Base-by-base conservation (phyloP, 2,329 filamentous ascomycete genomes). In the Monosporascus cannonballus region DNA sequence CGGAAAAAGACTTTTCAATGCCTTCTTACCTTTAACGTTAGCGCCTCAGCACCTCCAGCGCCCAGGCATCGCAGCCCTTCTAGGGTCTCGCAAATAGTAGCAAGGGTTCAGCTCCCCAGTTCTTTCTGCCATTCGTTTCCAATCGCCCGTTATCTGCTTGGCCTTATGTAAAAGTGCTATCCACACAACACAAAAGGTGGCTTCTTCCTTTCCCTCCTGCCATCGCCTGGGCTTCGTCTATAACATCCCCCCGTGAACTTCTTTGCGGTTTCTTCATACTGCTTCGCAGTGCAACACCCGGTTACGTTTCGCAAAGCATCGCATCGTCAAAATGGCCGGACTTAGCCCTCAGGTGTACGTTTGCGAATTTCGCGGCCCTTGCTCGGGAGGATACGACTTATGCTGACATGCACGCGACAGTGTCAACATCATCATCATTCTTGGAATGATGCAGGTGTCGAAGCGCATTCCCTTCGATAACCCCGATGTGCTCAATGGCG, bases 391-490 rank as follows among this genome's bases (percentile, higher is more conserved):
- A n/a, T 22, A 25, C 38, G 5, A 11, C 38, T 18, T 41, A 47
- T 58, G 52, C 68, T 69, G 54, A 70, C 60, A 52, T 22, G 42
- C 55, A 52, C 56, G 56, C 51, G 58, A 62, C 73, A 96, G 91
- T 67, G 90, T 89, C 72, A 96, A 96, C 81, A 81, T 96, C 72
- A 79, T 90, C 77, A 91, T 96, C 85, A 92, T 96, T 77, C 84
- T 96, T 64, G 89, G 89, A 70, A 95, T 96, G 87, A 96, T 97
- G 90, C 93, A 96, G 81, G 88, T 96, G 56, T 89, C 91, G 64
- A 97, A 97, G 83, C 90, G 87, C 74, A 85, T 99, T 56, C 90
- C 92, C 48, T 96, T 97, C 67, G 93, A 97, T 30, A 87, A 97
- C 68, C 90, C 81, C 45, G 71, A 74, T 47, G 76, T 81, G 20